phyloP scores from a whole-genome alignment of 2,329 filamentous ascomycete species.

The Teratosphaeria destructans region DNA sequence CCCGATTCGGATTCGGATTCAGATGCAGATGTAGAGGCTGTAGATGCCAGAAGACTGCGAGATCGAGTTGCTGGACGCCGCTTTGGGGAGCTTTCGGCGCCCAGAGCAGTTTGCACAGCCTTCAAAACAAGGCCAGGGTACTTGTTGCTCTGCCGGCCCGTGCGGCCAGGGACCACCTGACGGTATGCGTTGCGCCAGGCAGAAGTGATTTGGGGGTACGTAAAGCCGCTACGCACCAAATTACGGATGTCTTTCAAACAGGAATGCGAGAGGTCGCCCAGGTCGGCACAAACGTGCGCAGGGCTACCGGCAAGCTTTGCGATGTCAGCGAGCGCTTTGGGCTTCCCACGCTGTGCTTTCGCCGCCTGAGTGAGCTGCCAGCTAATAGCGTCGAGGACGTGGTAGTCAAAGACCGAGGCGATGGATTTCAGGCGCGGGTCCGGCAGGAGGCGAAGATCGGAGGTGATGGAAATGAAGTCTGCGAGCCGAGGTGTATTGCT shows the following conservation, averaged over 20 bases:
- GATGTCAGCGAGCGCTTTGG: neutral
- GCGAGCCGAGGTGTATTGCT: neutral
- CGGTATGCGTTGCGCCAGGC: neutral
- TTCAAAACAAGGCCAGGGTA: too few species aligned
- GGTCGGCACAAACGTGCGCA: neutral
- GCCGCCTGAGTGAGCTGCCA: neutral
- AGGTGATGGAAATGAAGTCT: neutral
- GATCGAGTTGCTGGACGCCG: too few species aligned
- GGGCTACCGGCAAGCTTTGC: neutral
- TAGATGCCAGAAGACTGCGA: too few species aligned
- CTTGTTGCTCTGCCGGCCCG: neutral
- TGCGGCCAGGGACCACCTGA: neutral
- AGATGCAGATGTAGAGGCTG: too few species aligned
- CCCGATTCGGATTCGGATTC: too few species aligned
- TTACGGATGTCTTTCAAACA: neutral
- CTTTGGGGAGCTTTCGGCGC: too few species aligned
- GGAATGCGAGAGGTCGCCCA: neutral
- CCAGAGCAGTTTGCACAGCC: too few species aligned
- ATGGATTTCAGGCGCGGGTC: neutral
- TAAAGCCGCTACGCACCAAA: neutral
- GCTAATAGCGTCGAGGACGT: neutral
- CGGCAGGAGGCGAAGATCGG: neutral
- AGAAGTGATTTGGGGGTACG: neutral
- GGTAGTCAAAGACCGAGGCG: neutral
- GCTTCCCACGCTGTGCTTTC: neutral